These are phyloP conservation scores for Brassica juncea DNA, from an alignment of 345 rosid genomes.

Conservation along the genomic window DNA sequence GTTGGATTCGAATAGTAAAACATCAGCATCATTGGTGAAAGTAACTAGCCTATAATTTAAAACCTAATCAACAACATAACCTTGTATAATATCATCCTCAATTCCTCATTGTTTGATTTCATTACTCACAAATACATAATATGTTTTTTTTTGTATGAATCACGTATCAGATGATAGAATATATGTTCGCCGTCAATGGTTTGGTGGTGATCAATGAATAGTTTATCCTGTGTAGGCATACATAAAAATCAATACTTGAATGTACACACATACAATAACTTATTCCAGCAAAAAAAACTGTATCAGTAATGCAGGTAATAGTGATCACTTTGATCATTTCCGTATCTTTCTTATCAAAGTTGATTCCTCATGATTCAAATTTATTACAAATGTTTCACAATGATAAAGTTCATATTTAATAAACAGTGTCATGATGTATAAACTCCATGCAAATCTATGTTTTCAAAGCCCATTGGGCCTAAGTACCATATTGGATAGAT, in stretches of 20 bases:
- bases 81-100: not conserved
- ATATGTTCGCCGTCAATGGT: not conserved
- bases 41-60: too few relatives aligned
- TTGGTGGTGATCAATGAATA: not conserved
- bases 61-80: not conserved
- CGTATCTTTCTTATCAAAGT: not conserved
- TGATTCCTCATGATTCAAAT: not conserved
- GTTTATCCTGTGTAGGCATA: not conserved
- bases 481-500: too few relatives aligned
- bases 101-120: not conserved
- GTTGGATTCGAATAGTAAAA: not conserved
- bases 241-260: not conserved
- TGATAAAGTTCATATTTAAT: not conserved
- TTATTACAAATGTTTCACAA: not conserved
- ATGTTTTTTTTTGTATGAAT: not conserved
- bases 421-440: too few relatives aligned
- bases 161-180: not conserved
- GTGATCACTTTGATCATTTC: not conserved
- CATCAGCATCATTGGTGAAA: not conserved
- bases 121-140: not conserved
- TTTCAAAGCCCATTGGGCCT: too few relatives aligned
- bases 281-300: not conserved
- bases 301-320: conserved; percentile 48
- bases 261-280: not conserved
- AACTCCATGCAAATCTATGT: not conserved